phyloP scores from a whole-genome alignment of 768 basidiomycete genomes.

The Lactifluus subvellereus region DNA sequence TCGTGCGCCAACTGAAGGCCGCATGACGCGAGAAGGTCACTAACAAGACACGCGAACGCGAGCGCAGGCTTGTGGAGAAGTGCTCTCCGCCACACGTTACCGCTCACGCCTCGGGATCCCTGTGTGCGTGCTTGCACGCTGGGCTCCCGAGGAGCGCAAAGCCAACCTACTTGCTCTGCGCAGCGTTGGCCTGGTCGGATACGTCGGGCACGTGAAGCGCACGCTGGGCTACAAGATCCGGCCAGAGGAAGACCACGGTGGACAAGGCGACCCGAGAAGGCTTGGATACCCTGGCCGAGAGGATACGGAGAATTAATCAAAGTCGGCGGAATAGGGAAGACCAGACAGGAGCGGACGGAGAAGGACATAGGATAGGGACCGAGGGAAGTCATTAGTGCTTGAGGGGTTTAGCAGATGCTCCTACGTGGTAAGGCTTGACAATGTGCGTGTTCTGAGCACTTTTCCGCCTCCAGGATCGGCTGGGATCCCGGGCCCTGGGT shows the following conservation, averaged over 20 bases:
- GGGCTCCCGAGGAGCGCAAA: conserved; percentile 44
- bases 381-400: neutral
- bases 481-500: no score
- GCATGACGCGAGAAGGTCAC: conserved; percentile 56
- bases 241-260: conserved; percentile 31
- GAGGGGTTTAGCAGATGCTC: no score
- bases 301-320: conserved; percentile 32
- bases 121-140: conserved; percentile 47
- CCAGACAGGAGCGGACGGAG: neutral
- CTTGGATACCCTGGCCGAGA: conserved; percentile 29
- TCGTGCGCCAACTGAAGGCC: conserved; percentile 44
- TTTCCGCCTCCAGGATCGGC: no score
- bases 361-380: neutral
- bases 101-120: conserved; percentile 56
- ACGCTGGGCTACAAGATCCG: conserved; percentile 46
- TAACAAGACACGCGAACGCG: conserved; percentile 59
- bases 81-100: conserved; percentile 42
- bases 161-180: conserved; percentile 47
- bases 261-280: conserved; percentile 26
- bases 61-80: conserved; percentile 58
- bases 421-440: no score
- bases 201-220: conserved; percentile 58
- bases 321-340: conserved; percentile 15
- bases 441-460: no score
- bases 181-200: conserved; percentile 60